Percentiles rank a stretch among this genome's conserved stretches.
These are phyloP conservation scores for Thalassiosira ordinaria DNA, from an alignment of 352 stramenopile genomes.

Conservation along the genomic window DNA sequence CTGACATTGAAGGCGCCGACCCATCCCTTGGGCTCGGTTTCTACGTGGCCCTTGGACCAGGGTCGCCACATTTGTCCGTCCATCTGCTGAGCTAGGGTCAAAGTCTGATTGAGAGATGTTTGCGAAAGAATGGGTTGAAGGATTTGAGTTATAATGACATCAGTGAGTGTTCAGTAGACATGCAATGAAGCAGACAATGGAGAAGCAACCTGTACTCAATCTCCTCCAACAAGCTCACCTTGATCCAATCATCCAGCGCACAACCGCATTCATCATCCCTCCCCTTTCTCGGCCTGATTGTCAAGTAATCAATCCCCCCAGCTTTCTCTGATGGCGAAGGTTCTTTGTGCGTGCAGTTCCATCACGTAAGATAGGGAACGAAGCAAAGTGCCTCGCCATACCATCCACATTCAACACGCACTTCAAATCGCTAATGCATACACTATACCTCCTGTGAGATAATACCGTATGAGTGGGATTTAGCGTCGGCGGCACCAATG, in stretches of 20 bases:
- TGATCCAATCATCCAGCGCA: slow-evolving; percentile 57
- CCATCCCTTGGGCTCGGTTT: slow-evolving; percentile 82
- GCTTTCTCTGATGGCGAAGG: too few relatives aligned
- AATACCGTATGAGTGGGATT: slow-evolving; percentile 90
- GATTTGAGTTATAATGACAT: too few relatives aligned
- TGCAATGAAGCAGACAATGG: too few relatives aligned
- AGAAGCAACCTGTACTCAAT: too few relatives aligned
- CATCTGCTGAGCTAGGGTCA: slow-evolving; percentile 82
- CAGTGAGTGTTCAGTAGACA: too few relatives aligned
- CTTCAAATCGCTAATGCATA: slow-evolving; percentile 95
- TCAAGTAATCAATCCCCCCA: slow-evolving; percentile 51
- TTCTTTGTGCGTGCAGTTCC: too few relatives aligned
- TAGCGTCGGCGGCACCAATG: slow-evolving; percentile 67
- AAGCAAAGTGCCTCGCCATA: slow-evolving; percentile 90
- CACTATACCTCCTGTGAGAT: slow-evolving; percentile 93
- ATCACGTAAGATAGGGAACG: too few relatives aligned
- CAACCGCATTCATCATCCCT: slow-evolving; percentile 12
- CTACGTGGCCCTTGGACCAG: slow-evolving; percentile 78
- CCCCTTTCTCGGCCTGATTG: slow-evolving; percentile 8
- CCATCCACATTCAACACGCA: slow-evolving; percentile 97
- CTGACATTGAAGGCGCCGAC: slow-evolving; percentile 88
- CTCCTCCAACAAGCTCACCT: too few relatives aligned
- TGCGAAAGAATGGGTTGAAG: too few relatives aligned
- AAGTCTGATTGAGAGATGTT: slow-evolving; percentile 20
- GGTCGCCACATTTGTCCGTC: slow-evolving; percentile 84